Percentiles rank a stretch among this genome's conserved stretches.
phyloP scores from a whole-genome alignment of 2,329 filamentous ascomycete species.

The Stachybotrys chlorohalonatus region DNA sequence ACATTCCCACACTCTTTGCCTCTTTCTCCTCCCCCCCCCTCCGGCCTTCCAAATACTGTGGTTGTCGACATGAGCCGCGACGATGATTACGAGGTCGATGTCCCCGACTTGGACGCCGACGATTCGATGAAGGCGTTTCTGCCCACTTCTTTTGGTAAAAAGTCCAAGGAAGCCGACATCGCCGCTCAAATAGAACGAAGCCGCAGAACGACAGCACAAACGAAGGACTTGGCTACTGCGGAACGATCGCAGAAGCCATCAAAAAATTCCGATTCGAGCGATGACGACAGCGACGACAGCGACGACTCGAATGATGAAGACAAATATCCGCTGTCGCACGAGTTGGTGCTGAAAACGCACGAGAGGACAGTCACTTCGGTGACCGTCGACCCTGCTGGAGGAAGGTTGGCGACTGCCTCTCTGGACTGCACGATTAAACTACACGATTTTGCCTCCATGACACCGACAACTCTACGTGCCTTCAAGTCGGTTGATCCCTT shows the following conservation, averaged over 20 bases:
- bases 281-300: constrained; percentile 32
- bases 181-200: constrained; percentile 73
- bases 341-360: constrained; percentile 87
- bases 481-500: constrained; percentile 91
- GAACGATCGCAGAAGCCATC: constrained; percentile 8
- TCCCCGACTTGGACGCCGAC: constrained; percentile 45
- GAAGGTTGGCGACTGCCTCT: constrained; percentile 80
- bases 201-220: constrained; percentile 41
- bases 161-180: constrained; percentile 62
- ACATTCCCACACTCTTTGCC: constrained; percentile 4
- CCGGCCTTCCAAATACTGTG: constrained; percentile 1
- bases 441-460: constrained; percentile 94
- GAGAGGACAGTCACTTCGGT: constrained; percentile 77
- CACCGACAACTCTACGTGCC: constrained; percentile 83
- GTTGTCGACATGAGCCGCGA: constrained; percentile 45
- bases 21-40: constrained; percentile 1
- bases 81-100: constrained; percentile 49
- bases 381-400: constrained; percentile 76
- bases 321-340: constrained; percentile 86
- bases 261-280: constrained; percentile 33
- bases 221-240: constrained; percentile 6
- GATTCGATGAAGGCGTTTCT: constrained; percentile 70
- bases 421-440: constrained; percentile 87
- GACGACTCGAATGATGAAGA: constrained; percentile 64
- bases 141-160: constrained; percentile 79